These are phyloP conservation scores for Candida montana DNA, from an alignment of 805 yeast species.

Conservation along the genomic window DNA sequence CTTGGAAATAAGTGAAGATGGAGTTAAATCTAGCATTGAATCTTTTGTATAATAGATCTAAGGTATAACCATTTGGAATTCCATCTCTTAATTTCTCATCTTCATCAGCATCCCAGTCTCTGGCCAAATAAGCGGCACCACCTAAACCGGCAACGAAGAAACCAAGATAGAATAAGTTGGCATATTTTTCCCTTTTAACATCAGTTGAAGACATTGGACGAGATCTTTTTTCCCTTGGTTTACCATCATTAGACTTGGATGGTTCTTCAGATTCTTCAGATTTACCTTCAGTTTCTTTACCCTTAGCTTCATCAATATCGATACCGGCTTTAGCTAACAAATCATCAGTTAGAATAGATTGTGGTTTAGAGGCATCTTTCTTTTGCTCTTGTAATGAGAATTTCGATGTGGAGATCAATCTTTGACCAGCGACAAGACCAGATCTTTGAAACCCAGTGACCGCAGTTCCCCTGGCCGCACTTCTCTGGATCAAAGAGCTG, in stretches of 20 bases:
- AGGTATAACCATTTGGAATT: conserved; percentile 63
- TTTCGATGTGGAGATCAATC: conserved; percentile 17
- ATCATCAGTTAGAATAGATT: conserved; percentile 73
- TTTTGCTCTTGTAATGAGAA: conserved; percentile 15
- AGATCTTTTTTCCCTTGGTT: conserved; percentile 32
- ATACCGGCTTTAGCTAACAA: conserved; percentile 80
- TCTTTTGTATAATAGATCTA: conserved; percentile 61
- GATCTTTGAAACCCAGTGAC: background rate
- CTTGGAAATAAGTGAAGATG: conserved; percentile 77
- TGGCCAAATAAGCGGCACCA: conserved; percentile 64
- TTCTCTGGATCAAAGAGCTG: conserved; percentile 1
- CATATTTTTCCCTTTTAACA: conserved; percentile 75
- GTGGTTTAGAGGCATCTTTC: conserved; percentile 21
- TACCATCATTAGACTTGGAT: conserved; percentile 13
- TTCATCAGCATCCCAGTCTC: conserved; percentile 83
- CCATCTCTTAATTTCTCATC: conserved; percentile 51
- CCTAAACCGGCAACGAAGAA: conserved; percentile 42
- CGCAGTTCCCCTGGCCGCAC: background rate
- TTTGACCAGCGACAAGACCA: conserved; percentile 1
- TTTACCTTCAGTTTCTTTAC: conserved; percentile 8
- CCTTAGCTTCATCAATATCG: conserved; percentile 40
- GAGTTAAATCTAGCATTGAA: conserved; percentile 66
- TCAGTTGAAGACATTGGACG: conserved; percentile 68
- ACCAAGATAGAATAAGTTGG: conserved; percentile 65
- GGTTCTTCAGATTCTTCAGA: conserved; percentile 19